These are phyloP conservation scores for Boletales sp. DNA, from an alignment of 768 basidiomycete species.

Conservation along the genomic window DNA sequence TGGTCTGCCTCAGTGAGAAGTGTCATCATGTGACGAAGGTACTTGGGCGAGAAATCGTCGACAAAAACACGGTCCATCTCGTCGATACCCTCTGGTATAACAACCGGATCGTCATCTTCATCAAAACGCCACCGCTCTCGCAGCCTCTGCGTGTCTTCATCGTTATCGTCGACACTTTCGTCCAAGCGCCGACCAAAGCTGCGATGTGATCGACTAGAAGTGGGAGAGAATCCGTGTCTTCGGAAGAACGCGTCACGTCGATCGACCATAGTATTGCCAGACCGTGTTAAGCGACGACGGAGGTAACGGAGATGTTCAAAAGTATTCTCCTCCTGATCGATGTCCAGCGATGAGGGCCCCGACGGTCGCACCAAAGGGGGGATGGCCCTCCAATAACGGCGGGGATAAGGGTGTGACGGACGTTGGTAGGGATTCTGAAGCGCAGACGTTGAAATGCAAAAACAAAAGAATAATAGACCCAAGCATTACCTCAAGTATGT, in stretches of 20 bases:
- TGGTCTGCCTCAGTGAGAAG: constrained; percentile 56
- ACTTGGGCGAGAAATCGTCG: constrained; percentile 66
- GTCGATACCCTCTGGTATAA: constrained; percentile 57
- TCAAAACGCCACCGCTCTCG: constrained; percentile 70
- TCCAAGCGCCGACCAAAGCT: constrained; percentile 27
- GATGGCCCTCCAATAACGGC: constrained; percentile 65
- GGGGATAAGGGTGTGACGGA: constrained; percentile 50
- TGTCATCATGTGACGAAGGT: constrained; percentile 52
- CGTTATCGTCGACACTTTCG: constrained; percentile 22
- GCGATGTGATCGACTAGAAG: constrained; percentile 3
- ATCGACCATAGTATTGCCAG: constrained; percentile 75
- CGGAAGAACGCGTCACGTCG: constrained; percentile 45
- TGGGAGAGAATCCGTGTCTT: constrained; percentile 19
- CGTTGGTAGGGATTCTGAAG: constrained; percentile 71
- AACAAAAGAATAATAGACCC: background rate
- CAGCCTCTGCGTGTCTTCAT: constrained; percentile 41
- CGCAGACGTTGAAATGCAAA: background rate
- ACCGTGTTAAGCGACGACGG: constrained; percentile 78
- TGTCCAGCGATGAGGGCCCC: constrained; percentile 26
- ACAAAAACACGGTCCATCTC: constrained; percentile 67
- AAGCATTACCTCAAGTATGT: constrained; percentile 69
- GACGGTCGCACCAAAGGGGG: constrained; percentile 36
- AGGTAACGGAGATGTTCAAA: constrained; percentile 33
- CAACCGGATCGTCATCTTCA: constrained; percentile 53
- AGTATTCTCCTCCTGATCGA: constrained; percentile 13